Conservation (phyloP, 1,139 yeast genomes). For the Hyphopichia buzzinii region DNA sequence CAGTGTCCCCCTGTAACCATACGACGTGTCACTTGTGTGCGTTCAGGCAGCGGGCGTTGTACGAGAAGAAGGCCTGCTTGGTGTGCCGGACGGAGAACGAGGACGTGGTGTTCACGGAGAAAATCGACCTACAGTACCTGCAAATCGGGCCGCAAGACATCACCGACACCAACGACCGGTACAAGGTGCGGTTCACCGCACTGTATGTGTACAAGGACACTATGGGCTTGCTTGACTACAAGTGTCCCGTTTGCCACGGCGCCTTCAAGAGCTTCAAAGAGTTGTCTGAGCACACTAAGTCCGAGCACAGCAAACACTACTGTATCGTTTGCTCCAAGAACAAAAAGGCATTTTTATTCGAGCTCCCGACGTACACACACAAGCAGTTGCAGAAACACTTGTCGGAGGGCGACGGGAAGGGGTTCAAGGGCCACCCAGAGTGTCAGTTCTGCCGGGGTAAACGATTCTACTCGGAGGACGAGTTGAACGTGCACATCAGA, state of each 20-base stretch:
- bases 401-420: slow-evolving; percentile 61
- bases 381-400: slow-evolving; percentile 71
- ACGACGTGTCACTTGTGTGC: slow-evolving; percentile 80
- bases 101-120: slow-evolving; percentile 54
- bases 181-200: slow-evolving; percentile 53
- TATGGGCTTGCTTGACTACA: slow-evolving; percentile 49
- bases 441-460: slow-evolving; percentile 78
- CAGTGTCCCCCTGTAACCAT: slow-evolving; percentile 83
- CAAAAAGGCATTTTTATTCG: slow-evolving; percentile 76
- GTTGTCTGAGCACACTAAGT: slow-evolving; percentile 63
- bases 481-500: slow-evolving; percentile 76
- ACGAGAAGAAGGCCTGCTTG: slow-evolving; percentile 70
- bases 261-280: slow-evolving; percentile 50
- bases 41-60: slow-evolving; percentile 78
- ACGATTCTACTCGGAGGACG: slow-evolving; percentile 88
- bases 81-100: slow-evolving; percentile 77
- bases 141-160: slow-evolving; percentile 33
- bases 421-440: slow-evolving; percentile 86
- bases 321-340: slow-evolving; percentile 76
- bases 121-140: slow-evolving; percentile 34
- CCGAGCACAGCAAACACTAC: slow-evolving; percentile 57
- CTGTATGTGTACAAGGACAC: slow-evolving; percentile 40
- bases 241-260: slow-evolving; percentile 56
- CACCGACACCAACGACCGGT: slow-evolving; percentile 39
- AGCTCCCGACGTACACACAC: slow-evolving; percentile 60